Conservation (phyloP, 768 basidiomycete genomes). For the Tricholoma hemisulphureum region DNA sequence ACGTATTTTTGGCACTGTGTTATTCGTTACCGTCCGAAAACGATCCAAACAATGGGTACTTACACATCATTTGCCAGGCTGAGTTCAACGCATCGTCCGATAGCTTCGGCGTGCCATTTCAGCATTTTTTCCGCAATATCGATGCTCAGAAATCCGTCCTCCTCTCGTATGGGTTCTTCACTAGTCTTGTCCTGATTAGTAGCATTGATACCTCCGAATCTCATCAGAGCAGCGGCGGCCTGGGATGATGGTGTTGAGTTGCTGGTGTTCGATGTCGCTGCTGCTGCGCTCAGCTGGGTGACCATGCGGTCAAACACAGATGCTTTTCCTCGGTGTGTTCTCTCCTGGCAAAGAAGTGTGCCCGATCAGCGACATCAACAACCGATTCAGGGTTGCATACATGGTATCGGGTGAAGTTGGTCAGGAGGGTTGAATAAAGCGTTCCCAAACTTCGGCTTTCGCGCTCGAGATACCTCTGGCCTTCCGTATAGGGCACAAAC, state of each 20-base stretch:
- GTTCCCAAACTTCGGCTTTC: slow-evolving; percentile 83
- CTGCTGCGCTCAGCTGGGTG: slow-evolving; percentile 78
- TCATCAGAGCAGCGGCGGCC: slow-evolving; percentile 85
- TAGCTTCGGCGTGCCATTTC: slow-evolving; percentile 97
- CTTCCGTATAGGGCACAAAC: slow-evolving; percentile 92
- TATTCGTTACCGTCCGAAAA: slow-evolving; percentile 3
- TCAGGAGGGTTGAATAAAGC: slow-evolving; percentile 71
- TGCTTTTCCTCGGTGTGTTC: slow-evolving; percentile 65
- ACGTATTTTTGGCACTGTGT: slow-evolving; percentile 84
- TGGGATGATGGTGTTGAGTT: slow-evolving; percentile 71
- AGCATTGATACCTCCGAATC: slow-evolving; percentile 79
- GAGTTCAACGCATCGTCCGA: slow-evolving; percentile 91
- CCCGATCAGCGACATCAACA: not conserved
- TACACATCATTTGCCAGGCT: slow-evolving; percentile 82
- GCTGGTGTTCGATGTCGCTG: slow-evolving; percentile 58
- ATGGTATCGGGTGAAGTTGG: slow-evolving; percentile 84
- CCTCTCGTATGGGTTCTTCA: slow-evolving; percentile 74
- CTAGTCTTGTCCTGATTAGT: slow-evolving; percentile 47
- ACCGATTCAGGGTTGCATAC: slow-evolving; percentile 45
- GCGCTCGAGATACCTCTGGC: slow-evolving; percentile 85
- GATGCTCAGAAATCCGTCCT: slow-evolving; percentile 78
- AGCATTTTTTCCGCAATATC: slow-evolving; percentile 86
- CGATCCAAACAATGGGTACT: slow-evolving; percentile 30
- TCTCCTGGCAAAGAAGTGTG: slow-evolving; percentile 39
- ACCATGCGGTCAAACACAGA: slow-evolving; percentile 91